These are phyloP conservation scores for Verticillium tricorpus DNA, from an alignment of 2,329 filamentous ascomycete genomes.

Conservation along the genomic window DNA sequence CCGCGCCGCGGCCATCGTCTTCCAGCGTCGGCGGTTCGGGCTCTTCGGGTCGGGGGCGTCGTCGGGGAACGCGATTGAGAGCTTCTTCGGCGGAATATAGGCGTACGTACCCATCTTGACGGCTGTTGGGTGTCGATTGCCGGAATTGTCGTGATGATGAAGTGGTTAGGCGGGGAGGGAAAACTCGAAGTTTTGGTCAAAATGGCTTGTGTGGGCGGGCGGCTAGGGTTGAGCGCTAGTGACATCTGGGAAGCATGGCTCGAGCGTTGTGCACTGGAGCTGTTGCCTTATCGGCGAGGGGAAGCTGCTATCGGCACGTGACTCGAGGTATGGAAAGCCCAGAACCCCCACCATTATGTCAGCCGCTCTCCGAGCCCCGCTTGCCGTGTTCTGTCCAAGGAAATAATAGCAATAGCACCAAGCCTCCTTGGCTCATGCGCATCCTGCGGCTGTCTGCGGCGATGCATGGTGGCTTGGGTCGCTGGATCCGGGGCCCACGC, in stretches of 20 bases:
- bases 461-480: not conserved
- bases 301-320: not conserved
- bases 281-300: not conserved
- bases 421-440: not conserved
- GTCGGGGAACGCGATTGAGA: not conserved
- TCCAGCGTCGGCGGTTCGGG: slow-evolving; percentile 1
- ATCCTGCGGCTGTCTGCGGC: not conserved
- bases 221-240: slow-evolving; percentile 11
- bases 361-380: not conserved
- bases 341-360: not conserved
- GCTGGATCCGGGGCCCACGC: not conserved
- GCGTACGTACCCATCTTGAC: slow-evolving; percentile 15
- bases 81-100: slow-evolving; percentile 1
- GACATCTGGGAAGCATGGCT: slow-evolving; percentile 6
- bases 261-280: not conserved
- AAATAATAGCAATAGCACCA: too few species aligned
- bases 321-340: not conserved
- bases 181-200: slow-evolving; percentile 7
- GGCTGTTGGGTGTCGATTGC: slow-evolving; percentile 15
- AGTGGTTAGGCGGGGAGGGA: slow-evolving; percentile 3
- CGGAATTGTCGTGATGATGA: slow-evolving; percentile 15
- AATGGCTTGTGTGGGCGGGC: slow-evolving; percentile 11
- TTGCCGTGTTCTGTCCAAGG: not conserved
- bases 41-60: slow-evolving; percentile 1
- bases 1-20: slow-evolving; percentile 3